phyloP scores from a whole-genome alignment of 345 rosid species.

The Acer saccharum region DNA sequence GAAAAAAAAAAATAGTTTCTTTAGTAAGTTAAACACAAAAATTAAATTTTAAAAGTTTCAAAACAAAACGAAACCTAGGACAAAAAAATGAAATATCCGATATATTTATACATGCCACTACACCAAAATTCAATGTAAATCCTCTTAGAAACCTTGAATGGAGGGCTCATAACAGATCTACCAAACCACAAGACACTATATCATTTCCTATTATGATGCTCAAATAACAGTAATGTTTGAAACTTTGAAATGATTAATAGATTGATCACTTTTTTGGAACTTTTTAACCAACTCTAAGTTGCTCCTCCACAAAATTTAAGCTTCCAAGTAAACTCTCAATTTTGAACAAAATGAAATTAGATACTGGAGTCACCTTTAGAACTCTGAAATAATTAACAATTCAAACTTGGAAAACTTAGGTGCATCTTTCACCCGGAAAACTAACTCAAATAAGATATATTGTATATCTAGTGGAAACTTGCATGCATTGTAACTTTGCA shows the following conservation, averaged over 20 bases:
- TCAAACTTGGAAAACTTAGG: background rate
- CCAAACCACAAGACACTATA: background rate
- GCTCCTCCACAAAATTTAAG: background rate
- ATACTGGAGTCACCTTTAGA: background rate
- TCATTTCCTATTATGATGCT: background rate
- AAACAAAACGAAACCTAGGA: background rate
- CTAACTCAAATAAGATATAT: background rate
- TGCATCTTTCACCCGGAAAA: background rate
- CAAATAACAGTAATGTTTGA: background rate
- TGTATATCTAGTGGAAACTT: background rate
- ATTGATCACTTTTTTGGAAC: background rate
- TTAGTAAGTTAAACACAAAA: background rate
- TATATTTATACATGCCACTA: background rate
- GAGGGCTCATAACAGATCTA: background rate
- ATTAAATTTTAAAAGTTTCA: background rate
- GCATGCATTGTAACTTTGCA: background rate
- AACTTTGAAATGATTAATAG: background rate
- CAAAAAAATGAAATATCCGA: background rate
- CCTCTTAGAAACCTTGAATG: conserved; percentile 1
- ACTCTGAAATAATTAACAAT: background rate
- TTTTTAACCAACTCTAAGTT: no score
- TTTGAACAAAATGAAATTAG: background rate
- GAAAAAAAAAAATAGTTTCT: background rate
- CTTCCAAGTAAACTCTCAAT: background rate
- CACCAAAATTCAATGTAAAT: background rate